Conservation (phyloP, 1,284 basidiomycete species). For the Leccinum subfulvum region DNA sequence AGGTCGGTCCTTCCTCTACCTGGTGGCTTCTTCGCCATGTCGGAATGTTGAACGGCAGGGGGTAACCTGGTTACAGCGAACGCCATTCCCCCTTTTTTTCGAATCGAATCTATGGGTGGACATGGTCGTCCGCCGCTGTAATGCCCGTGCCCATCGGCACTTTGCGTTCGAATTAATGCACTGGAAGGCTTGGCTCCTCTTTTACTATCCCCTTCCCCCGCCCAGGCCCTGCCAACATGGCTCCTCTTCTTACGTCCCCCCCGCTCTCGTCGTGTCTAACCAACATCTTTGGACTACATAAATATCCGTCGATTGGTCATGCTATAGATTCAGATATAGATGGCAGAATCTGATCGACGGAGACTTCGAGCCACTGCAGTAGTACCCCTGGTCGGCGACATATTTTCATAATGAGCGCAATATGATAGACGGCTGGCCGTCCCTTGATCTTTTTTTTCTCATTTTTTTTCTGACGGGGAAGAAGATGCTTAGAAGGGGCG, state of each 20-base stretch:
- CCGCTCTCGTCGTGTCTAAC: not conserved
- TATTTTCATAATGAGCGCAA: not conserved
- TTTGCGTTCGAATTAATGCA: not conserved
- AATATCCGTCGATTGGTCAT: not conserved
- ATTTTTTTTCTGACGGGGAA: not conserved
- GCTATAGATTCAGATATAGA: not conserved
- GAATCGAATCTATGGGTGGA: not conserved
- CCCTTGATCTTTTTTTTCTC: not conserved
- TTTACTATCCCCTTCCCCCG: not conserved
- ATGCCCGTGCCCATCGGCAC: not conserved
- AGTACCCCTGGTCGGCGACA: not conserved
- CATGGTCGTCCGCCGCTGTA: not conserved
- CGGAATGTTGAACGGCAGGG: not conserved
- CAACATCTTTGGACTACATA: not conserved
- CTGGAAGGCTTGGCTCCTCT: not conserved
- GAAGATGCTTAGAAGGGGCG: too few relatives aligned
- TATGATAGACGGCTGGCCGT: not conserved
- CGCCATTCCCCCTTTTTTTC: not conserved
- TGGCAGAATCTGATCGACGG: not conserved
- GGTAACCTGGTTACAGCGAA: not conserved
- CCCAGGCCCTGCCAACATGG: not conserved
- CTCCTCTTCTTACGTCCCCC: not conserved
- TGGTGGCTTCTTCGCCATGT: not conserved
- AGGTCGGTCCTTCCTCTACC: not conserved
- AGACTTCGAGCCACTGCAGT: slow-evolving; percentile 1